These are phyloP conservation scores for Mortierella sp. DNA, from an alignment of 371 early-diverging fungal species.

Conservation along the genomic window DNA sequence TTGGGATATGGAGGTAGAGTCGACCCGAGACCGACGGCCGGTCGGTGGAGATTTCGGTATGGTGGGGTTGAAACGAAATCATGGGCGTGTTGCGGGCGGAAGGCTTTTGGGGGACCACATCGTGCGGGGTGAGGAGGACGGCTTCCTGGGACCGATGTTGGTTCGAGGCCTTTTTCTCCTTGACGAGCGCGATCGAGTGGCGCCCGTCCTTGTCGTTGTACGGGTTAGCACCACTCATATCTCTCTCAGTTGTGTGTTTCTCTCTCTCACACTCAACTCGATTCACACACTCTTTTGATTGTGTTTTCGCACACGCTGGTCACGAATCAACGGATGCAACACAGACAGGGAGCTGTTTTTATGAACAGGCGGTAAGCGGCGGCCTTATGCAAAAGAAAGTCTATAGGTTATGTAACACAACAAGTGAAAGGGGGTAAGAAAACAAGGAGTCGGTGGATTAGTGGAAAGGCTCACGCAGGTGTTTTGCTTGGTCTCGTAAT, in stretches of 20 bases:
- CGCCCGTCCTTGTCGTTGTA: slow-evolving; percentile 15
- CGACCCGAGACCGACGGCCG: slow-evolving; percentile 50
- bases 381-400: background rate
- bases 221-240: slow-evolving; percentile 14
- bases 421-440: background rate
- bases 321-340: background rate
- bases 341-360: background rate
- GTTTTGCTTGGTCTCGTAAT: background rate
- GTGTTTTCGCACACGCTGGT: background rate
- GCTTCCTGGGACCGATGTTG: slow-evolving; percentile 18
- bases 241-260: background rate
- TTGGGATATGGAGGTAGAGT: slow-evolving; percentile 46
- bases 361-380: background rate
- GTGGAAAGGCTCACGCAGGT: background rate
- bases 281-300: background rate
- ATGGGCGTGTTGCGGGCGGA: slow-evolving; percentile 55
- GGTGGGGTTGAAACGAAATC: slow-evolving; percentile 47
- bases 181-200: slow-evolving; percentile 18
- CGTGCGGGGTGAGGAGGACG: slow-evolving; percentile 11
- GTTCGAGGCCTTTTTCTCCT: slow-evolving; percentile 11
- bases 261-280: background rate
- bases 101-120: slow-evolving; percentile 27
- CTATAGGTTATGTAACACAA: background rate
- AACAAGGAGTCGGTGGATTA: slow-evolving; percentile 3
- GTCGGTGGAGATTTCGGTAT: slow-evolving; percentile 41